phyloP scores from a whole-genome alignment of 768 basidiomycete species.

The Filobasidium wieringae region DNA sequence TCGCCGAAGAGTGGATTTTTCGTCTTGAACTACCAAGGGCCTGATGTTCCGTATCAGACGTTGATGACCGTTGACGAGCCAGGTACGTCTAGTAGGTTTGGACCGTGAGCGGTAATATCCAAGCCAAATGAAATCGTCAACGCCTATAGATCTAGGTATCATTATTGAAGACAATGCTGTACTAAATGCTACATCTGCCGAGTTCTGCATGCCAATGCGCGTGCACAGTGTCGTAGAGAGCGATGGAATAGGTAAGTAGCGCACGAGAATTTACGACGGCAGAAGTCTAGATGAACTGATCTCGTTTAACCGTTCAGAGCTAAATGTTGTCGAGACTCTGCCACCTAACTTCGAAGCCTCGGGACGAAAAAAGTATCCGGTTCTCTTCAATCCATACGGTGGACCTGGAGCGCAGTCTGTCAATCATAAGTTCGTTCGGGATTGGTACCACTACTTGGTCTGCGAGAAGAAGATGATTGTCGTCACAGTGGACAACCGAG shows the following conservation, averaged over 20 bases:
- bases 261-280: not conserved
- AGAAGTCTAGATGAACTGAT: not conserved
- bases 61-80: constrained; percentile 50
- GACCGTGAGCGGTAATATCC: too few relatives aligned
- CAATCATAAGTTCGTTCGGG: constrained; percentile 52
- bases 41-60: constrained; percentile 75
- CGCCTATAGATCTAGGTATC: constrained; percentile 51
- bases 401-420: constrained; percentile 79
- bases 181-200: constrained; percentile 52
- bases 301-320: constrained; percentile 43
- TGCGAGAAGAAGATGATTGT: constrained; percentile 71
- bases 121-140: too few relatives aligned
- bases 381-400: constrained; percentile 71
- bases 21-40: constrained; percentile 65
- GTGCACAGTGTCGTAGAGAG: constrained; percentile 59
- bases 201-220: constrained; percentile 62
- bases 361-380: constrained; percentile 90
- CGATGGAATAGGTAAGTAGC: constrained; percentile 62
- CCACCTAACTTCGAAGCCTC: constrained; percentile 88
- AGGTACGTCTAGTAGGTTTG: constrained; percentile 39
- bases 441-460: constrained; percentile 81
- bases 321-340: constrained; percentile 81
- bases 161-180: constrained; percentile 58
- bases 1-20: constrained; percentile 81
- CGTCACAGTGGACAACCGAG: constrained; percentile 81